A percentile compares a stretch with the other conserved stretches of the same genome.
Conservation (phyloP, 2,329 filamentous ascomycete genomes). For the Sclerotinia nivalis region DNA sequence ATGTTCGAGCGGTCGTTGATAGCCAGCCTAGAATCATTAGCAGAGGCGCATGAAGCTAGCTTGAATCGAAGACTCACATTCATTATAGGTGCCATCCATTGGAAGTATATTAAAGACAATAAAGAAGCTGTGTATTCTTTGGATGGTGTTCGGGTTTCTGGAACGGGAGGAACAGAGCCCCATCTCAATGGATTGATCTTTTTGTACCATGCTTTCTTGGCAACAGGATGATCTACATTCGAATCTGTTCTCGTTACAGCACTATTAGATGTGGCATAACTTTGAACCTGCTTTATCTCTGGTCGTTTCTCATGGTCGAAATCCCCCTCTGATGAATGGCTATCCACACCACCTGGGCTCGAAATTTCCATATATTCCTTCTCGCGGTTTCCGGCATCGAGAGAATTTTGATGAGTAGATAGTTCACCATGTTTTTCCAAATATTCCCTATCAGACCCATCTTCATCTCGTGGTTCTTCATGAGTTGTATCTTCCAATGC, state of each 20-base stretch:
- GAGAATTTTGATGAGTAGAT: slow-evolving; percentile 15
- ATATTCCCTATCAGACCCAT: slow-evolving; percentile 21
- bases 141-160: slow-evolving; percentile 55
- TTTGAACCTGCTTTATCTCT: slow-evolving; percentile 49
- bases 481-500: slow-evolving; percentile 12
- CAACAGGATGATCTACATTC: slow-evolving; percentile 35
- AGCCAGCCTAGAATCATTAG: slow-evolving; percentile 63
- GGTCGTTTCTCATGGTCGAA: slow-evolving; percentile 34
- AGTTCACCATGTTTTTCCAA: slow-evolving; percentile 15
- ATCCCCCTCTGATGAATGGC: slow-evolving; percentile 28
- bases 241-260: slow-evolving; percentile 47
- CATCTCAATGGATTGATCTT: slow-evolving; percentile 62
- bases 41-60: not conserved
- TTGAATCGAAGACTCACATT: slow-evolving; percentile 50
- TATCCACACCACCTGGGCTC: slow-evolving; percentile 26
- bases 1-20: slow-evolving; percentile 77
- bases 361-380: slow-evolving; percentile 37
- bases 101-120: slow-evolving; percentile 75
- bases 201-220: slow-evolving; percentile 60
- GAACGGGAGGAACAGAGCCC: slow-evolving; percentile 57
- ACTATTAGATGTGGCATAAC: slow-evolving; percentile 56
- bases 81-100: slow-evolving; percentile 93
- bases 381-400: slow-evolving; percentile 25
- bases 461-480: slow-evolving; percentile 20
- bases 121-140: slow-evolving; percentile 73